phyloP scores from a whole-genome alignment of 2,329 filamentous ascomycete genomes.

The Penicillium sp. region DNA sequence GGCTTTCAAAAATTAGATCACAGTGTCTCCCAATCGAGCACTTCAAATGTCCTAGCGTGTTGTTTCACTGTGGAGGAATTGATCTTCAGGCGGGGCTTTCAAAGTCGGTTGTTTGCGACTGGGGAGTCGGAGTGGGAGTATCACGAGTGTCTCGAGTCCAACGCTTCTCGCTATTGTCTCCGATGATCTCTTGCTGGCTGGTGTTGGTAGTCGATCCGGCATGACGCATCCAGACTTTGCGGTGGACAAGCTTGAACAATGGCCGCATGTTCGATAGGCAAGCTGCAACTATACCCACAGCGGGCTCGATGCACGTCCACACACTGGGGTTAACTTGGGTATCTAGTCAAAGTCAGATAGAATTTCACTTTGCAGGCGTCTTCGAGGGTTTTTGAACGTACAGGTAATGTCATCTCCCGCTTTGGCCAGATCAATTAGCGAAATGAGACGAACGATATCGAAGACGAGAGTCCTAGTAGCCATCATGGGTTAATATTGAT shows the following conservation, averaged over 20 bases:
- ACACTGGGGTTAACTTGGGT: conserved; percentile 29
- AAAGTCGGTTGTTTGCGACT: not conserved
- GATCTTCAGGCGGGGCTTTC: not conserved
- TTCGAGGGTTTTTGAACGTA: conserved; percentile 3
- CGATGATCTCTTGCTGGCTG: conserved; percentile 12
- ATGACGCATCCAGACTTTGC: conserved; percentile 15
- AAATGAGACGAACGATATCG: conserved; percentile 29
- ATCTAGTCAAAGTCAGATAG: conserved; percentile 13
- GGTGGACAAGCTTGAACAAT: conserved; percentile 24
- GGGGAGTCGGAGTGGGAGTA: conserved; percentile 8
- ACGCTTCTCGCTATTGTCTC: conserved; percentile 8
- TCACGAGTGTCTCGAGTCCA: conserved; percentile 5
- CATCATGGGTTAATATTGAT: not conserved
- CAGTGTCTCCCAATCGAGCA: not conserved
- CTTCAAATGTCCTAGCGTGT: not conserved
- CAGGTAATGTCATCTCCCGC: conserved; percentile 29
- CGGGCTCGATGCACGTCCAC: conserved; percentile 36
- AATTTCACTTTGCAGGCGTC: not conserved
- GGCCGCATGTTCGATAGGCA: conserved; percentile 34
- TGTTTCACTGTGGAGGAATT: not conserved
- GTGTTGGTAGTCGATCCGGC: conserved; percentile 7
- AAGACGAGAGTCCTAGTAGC: conserved; percentile 24
- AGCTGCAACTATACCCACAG: conserved; percentile 31
- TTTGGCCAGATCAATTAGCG: conserved; percentile 25
- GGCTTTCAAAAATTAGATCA: not conserved